Evolutionary conservation across 2,329 filamentous ascomycete species (phyloP), one percentile per base, ranked within the genome.

Genomic region (Mycosphaerella sp.): DNA sequence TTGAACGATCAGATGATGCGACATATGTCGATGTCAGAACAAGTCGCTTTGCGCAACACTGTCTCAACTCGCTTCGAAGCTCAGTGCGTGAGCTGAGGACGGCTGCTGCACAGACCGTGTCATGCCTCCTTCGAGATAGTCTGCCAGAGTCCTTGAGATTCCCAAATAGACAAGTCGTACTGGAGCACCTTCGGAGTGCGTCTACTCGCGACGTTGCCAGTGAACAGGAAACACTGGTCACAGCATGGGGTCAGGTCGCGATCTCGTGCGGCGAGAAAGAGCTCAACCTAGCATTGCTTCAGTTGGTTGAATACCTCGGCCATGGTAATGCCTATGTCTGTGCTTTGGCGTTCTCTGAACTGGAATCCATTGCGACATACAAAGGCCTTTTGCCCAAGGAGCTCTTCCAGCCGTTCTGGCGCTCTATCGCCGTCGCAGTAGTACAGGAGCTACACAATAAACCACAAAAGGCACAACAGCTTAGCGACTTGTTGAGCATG

Each of bases 391-490:
- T 83, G 12, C 48, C 57, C 2, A 49, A 55, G 36, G 62, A 63
- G 6, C 74, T 98, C 0, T 85, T 97, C 53, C 83, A 85, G 52
- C 90, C 92, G 0, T 97, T 90, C 69, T 97, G 92, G 91, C 82
- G 83, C 60, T 92, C 81, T 31, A 77, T 98, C 43, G 91, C 89
- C 0, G 86, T 92, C 55, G 80, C 85, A 47, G 84, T 89, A 2
- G 85, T 93, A 29, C 92, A 90, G 67, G 89, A 95, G 63, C 79
- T 97, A 57, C 78, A 85, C 21, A 78, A 81, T 45, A 82, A 86
- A 45, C 92, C 93, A n/a, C 88, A 93, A 63, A 86, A 91, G 66
- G 85, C 84, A 45, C 83, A 87, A 52, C 79, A 86, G 43, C 78
- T 97, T 46, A 89, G 90, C 23, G 89, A 95, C 59, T 72, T 97